Evolutionary conservation across 169 alveolate species (phyloP).

Genomic region (Plasmodium gaboni): DNA sequence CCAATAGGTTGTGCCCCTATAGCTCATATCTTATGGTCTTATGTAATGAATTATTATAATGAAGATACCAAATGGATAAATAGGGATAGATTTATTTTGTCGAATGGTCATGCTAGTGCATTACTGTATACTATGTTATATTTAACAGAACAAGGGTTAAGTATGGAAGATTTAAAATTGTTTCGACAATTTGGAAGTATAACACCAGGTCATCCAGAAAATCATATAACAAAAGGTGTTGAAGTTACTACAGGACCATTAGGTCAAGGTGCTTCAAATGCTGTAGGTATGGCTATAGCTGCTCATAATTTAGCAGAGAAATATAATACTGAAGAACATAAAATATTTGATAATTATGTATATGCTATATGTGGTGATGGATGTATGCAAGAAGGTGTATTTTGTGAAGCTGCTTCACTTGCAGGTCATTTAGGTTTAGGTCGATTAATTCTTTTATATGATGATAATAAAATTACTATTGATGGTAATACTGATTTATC

Average conservation of each 20-base stretch:
- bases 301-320: slow-evolving; percentile 85
- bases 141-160: slow-evolving; percentile 82
- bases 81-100: slow-evolving; percentile 87
- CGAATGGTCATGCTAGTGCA: slow-evolving; percentile 89
- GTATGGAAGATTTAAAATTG: slow-evolving; percentile 80
- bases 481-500: slow-evolving; percentile 85
- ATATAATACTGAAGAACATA: slow-evolving; percentile 81
- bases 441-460: slow-evolving; percentile 85
- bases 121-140: slow-evolving; percentile 86
- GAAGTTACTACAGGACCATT: slow-evolving; percentile 88
- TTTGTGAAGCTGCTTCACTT: slow-evolving; percentile 88
- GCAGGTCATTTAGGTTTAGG: slow-evolving; percentile 88
- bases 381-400: slow-evolving; percentile 88
- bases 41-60: slow-evolving; percentile 80
- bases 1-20: slow-evolving; percentile 91
- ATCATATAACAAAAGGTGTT: slow-evolving; percentile 81
- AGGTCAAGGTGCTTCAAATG: slow-evolving; percentile 88
- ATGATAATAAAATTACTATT: slow-evolving; percentile 85
- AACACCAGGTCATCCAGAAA: slow-evolving; percentile 90
- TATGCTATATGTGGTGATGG: slow-evolving; percentile 88
- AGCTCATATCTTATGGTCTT: slow-evolving; percentile 86
- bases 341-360: slow-evolving; percentile 83
- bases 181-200: slow-evolving; percentile 83
- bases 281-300: slow-evolving; percentile 89
- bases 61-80: slow-evolving; percentile 86